Conservation (phyloP, 2,329 filamentous ascomycete genomes). For the Aspergillus ustus region DNA sequence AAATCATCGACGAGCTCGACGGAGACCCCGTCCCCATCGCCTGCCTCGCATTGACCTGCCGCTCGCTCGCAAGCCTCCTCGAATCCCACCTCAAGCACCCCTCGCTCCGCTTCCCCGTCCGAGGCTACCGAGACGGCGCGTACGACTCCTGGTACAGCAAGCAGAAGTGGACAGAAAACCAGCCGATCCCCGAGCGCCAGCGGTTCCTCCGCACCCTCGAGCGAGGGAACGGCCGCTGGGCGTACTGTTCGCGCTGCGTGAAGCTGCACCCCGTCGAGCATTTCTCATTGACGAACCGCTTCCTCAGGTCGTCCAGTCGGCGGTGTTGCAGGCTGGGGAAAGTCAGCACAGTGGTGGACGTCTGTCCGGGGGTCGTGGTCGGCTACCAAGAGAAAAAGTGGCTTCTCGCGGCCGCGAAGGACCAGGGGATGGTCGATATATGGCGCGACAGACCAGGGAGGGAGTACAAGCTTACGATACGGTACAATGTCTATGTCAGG, state of each 20-base stretch:
- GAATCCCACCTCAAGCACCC: neutral
- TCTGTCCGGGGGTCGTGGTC: neutral
- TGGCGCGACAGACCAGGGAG: neutral
- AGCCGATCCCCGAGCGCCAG: neutral
- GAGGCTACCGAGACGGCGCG: neutral
- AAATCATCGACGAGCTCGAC: neutral
- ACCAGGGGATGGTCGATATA: neutral
- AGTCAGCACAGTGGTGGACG: neutral
- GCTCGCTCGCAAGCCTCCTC: neutral
- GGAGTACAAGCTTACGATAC: neutral
- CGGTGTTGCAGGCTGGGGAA: neutral
- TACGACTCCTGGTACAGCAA: neutral
- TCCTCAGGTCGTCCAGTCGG: neutral
- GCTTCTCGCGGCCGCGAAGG: neutral
- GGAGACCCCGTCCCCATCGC: neutral
- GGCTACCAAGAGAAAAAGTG: neutral
- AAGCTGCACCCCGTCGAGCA: neutral
- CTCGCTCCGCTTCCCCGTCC: neutral
- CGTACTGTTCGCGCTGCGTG: neutral
- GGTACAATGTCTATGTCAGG: neutral
- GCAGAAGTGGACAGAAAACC: neutral
- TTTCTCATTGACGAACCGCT: neutral
- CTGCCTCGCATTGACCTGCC: conserved; percentile 3
- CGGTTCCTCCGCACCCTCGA: neutral
- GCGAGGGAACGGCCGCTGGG: neutral